Base-by-base conservation (phyloP, 106 monocot species). In the Dactylorhiza incarnata region DNA sequence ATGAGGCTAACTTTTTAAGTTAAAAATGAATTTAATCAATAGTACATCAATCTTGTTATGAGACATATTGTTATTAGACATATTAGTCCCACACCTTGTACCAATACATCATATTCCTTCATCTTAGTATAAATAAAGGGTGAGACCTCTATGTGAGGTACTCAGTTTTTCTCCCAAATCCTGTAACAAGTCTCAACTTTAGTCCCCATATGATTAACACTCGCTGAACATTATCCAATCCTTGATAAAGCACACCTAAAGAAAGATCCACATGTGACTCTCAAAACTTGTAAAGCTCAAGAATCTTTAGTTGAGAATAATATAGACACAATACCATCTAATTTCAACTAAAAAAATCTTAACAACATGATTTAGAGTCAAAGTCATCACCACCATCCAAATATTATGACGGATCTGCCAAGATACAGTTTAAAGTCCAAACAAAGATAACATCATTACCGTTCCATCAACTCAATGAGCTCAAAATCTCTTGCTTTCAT, bases 391-490 rank as follows among this genome's bases (percentile, higher is more conserved):
- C 58, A 4, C 5, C 22, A 22, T 11, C 26, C 65, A 65, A 13
- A 10, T 26, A 65, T 65, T 65, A 25, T 26, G 65, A 26, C 3
- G 23, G 14, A 29, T 4, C 9, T 11, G 13, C 65, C 6, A 65
- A 63, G 12, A 63, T 63, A 63, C 25, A 63, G 17, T 7, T 10
- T 24, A 11, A 22, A 12, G 25, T 63, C 7, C 24, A 25, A 37
- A 63, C 9, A 63, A 25, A 3, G 26, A 37, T 37, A 45, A 68
- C 12, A 45, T 12, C 3, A 23, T 48, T 86, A 99, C 99, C 86
- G 91, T 84, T 99, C 99, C 99, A 99, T 99, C 67, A 94, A 80
- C 37, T 94, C 91, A 81, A 99, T 78, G 13, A 99, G 94, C 78
- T 99, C 99, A 68, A 89, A 84, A 68, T 99, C 99, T 77, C 91